Evolutionary conservation across 495 filamentous ascomycete genomes (phyloP).

Genomic region (Tetracladium marchalianum): DNA sequence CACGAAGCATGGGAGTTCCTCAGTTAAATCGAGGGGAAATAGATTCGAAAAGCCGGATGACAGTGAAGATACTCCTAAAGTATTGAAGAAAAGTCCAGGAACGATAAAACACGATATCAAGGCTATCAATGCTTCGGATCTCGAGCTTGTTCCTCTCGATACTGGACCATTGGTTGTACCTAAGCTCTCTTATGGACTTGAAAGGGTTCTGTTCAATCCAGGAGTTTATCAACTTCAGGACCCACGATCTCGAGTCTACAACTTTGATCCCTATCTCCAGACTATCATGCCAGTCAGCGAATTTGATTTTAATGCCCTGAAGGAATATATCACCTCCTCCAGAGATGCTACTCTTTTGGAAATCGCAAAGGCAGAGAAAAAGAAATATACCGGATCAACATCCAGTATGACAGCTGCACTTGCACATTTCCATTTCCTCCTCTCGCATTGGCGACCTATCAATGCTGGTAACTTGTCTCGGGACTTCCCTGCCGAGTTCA

Average conservation of each 20-base stretch:
- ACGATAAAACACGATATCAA: constrained; percentile 10
- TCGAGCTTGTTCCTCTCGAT: constrained; percentile 34
- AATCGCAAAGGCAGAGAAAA: constrained; percentile 54
- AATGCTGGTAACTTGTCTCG: constrained; percentile 56
- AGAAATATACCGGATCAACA: constrained; percentile 88
- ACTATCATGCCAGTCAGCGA: constrained; percentile 84
- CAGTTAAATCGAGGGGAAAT: no score
- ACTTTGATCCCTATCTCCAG: constrained; percentile 90
- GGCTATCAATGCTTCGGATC: constrained; percentile 18
- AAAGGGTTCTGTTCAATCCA: constrained; percentile 90
- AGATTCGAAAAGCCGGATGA: constrained; percentile 35
- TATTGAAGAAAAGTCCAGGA: constrained; percentile 1
- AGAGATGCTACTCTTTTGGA: constrained; percentile 57
- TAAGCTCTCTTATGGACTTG: constrained; percentile 64
- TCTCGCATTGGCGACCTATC: constrained; percentile 72
- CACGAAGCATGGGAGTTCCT: no score
- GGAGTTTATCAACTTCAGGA: constrained; percentile 90
- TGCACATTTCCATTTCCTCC: constrained; percentile 83
- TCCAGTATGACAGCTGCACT: constrained; percentile 90
- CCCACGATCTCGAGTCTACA: constrained; percentile 76
- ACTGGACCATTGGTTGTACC: constrained; percentile 54
- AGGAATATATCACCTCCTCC: constrained; percentile 81
- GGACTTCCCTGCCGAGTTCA: constrained; percentile 45
- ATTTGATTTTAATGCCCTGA: constrained; percentile 83
- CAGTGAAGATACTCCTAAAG: constrained; percentile 5